phyloP scores from a whole-genome alignment of 306 rosid species.

The Castanea mollissima region DNA sequence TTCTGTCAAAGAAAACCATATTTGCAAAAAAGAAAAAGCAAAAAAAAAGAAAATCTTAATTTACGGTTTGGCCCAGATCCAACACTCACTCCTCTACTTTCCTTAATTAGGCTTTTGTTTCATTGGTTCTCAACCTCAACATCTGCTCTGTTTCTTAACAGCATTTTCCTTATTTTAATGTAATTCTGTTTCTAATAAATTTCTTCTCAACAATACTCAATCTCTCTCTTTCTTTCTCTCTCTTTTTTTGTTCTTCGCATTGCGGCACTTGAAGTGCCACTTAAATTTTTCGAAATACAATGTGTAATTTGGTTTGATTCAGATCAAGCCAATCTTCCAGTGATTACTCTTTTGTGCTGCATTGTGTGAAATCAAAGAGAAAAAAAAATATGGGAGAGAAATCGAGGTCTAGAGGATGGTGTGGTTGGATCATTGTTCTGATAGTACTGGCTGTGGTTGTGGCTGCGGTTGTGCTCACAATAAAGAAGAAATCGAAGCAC shows the following conservation, averaged over 20 bases:
- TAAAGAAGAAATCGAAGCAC: conserved; percentile 48
- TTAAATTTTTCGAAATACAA: not conserved
- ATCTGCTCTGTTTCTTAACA: conserved; percentile 24
- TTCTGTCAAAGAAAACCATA: not conserved
- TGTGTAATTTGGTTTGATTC: conserved; percentile 19
- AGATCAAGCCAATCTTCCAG: conserved; percentile 29
- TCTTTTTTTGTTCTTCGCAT: not conserved
- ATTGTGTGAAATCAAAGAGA: conserved; percentile 1
- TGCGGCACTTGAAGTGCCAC: not conserved
- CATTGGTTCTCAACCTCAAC: not conserved
- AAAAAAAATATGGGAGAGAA: conserved; percentile 48
- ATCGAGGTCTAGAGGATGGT: conserved; percentile 58
- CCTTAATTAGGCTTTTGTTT: conserved; percentile 9
- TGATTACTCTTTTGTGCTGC: not conserved
- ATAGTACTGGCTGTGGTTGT: conserved; percentile 56
- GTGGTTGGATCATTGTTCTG: conserved; percentile 66
- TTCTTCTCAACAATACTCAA: not conserved
- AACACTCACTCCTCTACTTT: not conserved
- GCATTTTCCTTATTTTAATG: not conserved
- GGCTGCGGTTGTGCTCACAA: conserved; percentile 44
- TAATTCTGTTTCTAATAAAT: not conserved
- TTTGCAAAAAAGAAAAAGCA: not conserved
- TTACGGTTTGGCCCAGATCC: conserved; percentile 5
- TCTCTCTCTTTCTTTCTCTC: not conserved
- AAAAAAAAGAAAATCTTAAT: not conserved